Percentiles rank a stretch among this genome's conserved stretches.
These are phyloP conservation scores for Cladophialophora immunda DNA, from an alignment of 2,329 filamentous ascomycete species.

Conservation along the genomic window DNA sequence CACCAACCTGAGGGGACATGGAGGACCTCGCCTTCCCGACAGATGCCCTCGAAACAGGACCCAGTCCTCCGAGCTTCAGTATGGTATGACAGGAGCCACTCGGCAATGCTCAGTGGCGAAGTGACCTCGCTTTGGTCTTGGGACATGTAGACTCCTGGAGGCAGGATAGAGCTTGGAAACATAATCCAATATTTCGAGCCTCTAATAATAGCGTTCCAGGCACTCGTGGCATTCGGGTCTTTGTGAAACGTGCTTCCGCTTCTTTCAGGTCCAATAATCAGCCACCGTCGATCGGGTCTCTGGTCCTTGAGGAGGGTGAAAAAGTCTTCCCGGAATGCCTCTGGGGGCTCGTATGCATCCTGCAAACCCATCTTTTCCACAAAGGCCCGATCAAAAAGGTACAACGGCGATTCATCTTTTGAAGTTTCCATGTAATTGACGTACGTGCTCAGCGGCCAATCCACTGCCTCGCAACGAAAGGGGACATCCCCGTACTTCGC, in stretches of 20 bases:
- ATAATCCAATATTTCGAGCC: constrained; percentile 99
- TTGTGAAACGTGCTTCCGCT: constrained; percentile 97
- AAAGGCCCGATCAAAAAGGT: constrained; percentile 89
- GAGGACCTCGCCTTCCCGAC: constrained; percentile 81
- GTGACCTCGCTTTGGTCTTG: constrained; percentile 92
- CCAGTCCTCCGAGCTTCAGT: constrained; percentile 77
- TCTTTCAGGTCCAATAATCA: constrained; percentile 86
- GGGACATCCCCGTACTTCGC: constrained; percentile 69
- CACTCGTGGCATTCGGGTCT: constrained; percentile 73
- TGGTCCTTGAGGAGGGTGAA: constrained; percentile 80
- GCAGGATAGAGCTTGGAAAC: constrained; percentile 75
- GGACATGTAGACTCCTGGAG: constrained; percentile 88
- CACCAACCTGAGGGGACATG: constrained; percentile 97
- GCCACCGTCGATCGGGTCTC: constrained; percentile 87
- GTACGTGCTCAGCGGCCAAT: constrained; percentile 88
- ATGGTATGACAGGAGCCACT: constrained; percentile 93
- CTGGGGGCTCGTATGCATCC: constrained; percentile 77
- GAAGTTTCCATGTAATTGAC: constrained; percentile 81
- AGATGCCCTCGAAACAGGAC: constrained; percentile 87
- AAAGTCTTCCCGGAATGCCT: constrained; percentile 85
- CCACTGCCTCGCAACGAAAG: constrained; percentile 91
- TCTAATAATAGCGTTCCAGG: constrained; percentile 92
- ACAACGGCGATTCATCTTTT: constrained; percentile 86
- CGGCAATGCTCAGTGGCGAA: constrained; percentile 91
- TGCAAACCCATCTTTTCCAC: constrained; percentile 82